These are phyloP conservation scores for Monosporozyma aerobia DNA, from an alignment of 805 yeast species.

Conservation along the genomic window DNA sequence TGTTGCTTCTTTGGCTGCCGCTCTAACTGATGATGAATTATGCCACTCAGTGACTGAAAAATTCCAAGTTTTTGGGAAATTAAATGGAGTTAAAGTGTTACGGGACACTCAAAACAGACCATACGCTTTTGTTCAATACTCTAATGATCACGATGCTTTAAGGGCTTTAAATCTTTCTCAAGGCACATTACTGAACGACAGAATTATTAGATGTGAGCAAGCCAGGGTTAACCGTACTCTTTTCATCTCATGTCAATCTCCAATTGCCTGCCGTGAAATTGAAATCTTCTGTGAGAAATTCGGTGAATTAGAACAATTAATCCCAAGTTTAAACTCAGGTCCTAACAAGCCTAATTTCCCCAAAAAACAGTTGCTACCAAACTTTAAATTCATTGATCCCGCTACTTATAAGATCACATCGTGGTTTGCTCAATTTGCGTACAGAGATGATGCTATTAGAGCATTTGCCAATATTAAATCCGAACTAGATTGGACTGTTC, in stretches of 20 bases:
- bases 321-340: conserved; percentile 27
- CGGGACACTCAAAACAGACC: conserved; percentile 78
- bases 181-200: conserved; percentile 57
- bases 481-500: conserved; percentile 48
- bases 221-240: conserved; percentile 89
- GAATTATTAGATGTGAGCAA: conserved; percentile 76
- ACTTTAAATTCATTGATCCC: conserved; percentile 3
- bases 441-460: conserved; percentile 78
- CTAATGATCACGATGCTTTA: conserved; percentile 58
- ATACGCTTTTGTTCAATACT: conserved; percentile 86
- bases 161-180: conserved; percentile 62
- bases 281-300: conserved; percentile 36
- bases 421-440: conserved; percentile 75
- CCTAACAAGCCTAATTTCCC: conserved; percentile 13
- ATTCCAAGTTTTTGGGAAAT: conserved; percentile 61
- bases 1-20: conserved; percentile 72
- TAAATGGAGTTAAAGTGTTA: conserved; percentile 69
- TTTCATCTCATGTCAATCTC: conserved; percentile 36
- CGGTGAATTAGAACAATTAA: conserved; percentile 71
- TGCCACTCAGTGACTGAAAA: conserved; percentile 59
- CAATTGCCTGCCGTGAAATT: conserved; percentile 29
- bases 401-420: conserved; percentile 19
- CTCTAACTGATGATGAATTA: conserved; percentile 56
- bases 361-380: conserved; percentile 9
- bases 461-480: conserved; percentile 66